Percentiles rank a stretch among this genome's conserved stretches.
These are phyloP conservation scores for Spatholobus suberectus DNA, from an alignment of 306 rosid species.

Conservation along the genomic window DNA sequence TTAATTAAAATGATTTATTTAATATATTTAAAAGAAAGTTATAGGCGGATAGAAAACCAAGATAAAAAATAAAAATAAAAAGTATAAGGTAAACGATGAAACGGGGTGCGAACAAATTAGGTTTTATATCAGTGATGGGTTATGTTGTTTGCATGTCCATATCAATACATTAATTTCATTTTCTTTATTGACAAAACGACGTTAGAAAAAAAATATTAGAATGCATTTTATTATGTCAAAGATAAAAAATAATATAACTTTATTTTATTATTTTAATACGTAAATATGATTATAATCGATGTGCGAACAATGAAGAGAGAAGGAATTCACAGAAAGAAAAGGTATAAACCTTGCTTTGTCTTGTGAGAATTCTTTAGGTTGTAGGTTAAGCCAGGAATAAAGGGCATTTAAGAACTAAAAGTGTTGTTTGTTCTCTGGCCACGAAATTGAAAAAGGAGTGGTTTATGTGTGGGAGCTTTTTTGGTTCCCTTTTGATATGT, in stretches of 20 bases:
- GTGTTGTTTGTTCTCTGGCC: neutral
- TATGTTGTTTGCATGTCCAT: neutral
- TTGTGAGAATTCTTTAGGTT: slow-evolving; percentile 42
- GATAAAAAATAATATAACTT: neutral
- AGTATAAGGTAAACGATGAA: too few species aligned
- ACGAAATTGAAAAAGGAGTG: neutral
- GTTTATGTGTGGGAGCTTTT: neutral
- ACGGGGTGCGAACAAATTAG: too few species aligned
- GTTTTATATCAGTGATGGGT: too few species aligned
- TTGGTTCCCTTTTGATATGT: neutral
- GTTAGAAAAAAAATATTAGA: too few species aligned
- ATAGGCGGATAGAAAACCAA: too few species aligned
- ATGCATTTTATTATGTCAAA: neutral
- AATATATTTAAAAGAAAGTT: too few species aligned
- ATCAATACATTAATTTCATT: neutral
- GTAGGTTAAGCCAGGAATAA: slow-evolving; percentile 47
- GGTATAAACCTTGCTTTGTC: slow-evolving; percentile 45
- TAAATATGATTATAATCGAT: neutral
- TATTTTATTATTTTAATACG: neutral
- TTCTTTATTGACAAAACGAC: neutral
- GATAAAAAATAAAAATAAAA: too few species aligned
- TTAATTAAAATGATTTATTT: too few species aligned
- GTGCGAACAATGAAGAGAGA: neutral
- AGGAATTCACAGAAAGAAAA: neutral
- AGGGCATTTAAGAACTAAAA: neutral